Base-by-base conservation (phyloP, 495 filamentous ascomycete genomes). In the Pseudotulostoma volvatum region DNA sequence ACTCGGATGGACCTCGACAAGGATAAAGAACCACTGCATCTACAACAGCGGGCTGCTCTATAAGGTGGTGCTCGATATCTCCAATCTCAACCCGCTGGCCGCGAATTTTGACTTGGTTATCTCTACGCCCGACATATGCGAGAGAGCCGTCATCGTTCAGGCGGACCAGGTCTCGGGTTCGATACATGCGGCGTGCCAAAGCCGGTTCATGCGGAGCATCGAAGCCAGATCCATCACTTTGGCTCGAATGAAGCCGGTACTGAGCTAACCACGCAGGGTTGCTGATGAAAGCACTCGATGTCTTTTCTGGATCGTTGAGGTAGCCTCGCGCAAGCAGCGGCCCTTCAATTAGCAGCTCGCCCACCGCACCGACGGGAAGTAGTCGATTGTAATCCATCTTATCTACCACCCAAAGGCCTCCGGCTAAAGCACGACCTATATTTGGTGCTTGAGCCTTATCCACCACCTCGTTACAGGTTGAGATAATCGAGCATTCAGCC, bases 1-100 rank as follows among this genome's bases (percentile, higher is more conserved):
- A n/a, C n/a, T n/a, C n/a, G n/a, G n/a, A n/a, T n/a, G n/a, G n/a
- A n/a, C n/a, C n/a, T n/a, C n/a, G n/a, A n/a, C n/a, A n/a, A n/a
- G n/a, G n/a, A n/a, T n/a, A n/a, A n/a, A n/a, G n/a, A n/a, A n/a
- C n/a, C n/a, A n/a, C n/a, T n/a, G n/a, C n/a, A n/a, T n/a, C n/a
- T n/a, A n/a, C n/a, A n/a, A n/a, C n/a, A n/a, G n/a, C n/a, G n/a
- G n/a, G n/a, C n/a, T n/a, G n/a, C n/a, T n/a, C n/a, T n/a, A n/a
- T n/a, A n/a, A n/a, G n/a, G n/a, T n/a, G 58, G 40, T 63, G 57
- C 48, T 74, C 70, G 17, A 74, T 60, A 35, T 73, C 70, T 7
- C 55, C 60, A n/a, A 73, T 46, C 43, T 74, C 70, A 21, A 74
- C 58, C n/a, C 70, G 53, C 40, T 73, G 70, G 7, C 70, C 70